Evolutionary conservation across 768 basidiomycete species (phyloP).

Genomic region (Epithele typhae): DNA sequence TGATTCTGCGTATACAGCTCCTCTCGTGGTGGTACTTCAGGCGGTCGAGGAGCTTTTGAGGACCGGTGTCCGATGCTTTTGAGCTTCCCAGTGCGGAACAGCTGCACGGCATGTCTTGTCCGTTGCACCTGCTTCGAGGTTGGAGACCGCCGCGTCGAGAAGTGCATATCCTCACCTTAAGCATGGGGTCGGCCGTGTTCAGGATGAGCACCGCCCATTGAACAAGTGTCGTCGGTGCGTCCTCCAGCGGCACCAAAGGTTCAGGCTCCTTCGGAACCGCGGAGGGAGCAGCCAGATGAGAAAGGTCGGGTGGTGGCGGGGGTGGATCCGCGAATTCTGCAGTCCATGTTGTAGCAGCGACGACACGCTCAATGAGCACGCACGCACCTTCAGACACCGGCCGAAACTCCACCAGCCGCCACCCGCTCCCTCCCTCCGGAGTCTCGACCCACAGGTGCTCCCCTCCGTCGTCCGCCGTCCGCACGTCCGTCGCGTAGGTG

Average conservation of each 20-base stretch:
- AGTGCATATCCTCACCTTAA: constrained; percentile 62
- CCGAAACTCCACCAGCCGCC: constrained; percentile 62
- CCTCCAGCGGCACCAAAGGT: constrained; percentile 41
- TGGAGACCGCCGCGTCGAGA: too few species aligned
- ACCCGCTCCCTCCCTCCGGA: constrained; percentile 48
- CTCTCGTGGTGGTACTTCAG: constrained; percentile 62
- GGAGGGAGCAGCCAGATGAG: constrained; percentile 17
- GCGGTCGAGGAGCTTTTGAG: constrained; percentile 45
- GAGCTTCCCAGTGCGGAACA: constrained; percentile 67
- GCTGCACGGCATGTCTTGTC: constrained; percentile 63
- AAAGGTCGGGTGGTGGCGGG: constrained; percentile 28
- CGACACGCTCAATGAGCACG: not conserved
- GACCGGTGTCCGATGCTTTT: constrained; percentile 56
- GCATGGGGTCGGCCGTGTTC: constrained; percentile 63
- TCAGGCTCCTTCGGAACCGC: constrained; percentile 25
- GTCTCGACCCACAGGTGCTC: constrained; percentile 57
- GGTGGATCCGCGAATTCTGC: constrained; percentile 65
- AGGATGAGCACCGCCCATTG: constrained; percentile 78
- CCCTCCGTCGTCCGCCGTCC: constrained; percentile 28
- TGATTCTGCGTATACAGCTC: constrained; percentile 44
- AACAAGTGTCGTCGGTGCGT: constrained; percentile 63
- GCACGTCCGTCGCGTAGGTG: constrained; percentile 56
- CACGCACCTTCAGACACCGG: constrained; percentile 67
- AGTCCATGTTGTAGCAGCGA: not conserved
- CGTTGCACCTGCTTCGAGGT: constrained; percentile 49